Evolutionary conservation across 805 yeast genomes (phyloP), one percentile per base, ranked within the genome.

Genomic region (Cyberlindnera euphorbiiphila): DNA sequence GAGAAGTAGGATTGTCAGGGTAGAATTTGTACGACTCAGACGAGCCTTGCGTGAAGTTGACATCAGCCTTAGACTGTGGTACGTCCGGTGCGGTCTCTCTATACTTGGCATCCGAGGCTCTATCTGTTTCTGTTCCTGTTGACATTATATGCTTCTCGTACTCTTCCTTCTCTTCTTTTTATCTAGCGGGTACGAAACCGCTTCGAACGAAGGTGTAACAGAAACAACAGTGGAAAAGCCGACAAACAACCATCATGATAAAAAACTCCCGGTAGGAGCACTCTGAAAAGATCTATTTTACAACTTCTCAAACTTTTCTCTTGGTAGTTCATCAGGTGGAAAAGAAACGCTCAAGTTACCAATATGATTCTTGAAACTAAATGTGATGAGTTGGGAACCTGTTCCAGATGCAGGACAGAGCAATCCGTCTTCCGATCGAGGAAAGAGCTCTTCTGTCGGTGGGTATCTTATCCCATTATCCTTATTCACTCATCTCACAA

Each of bases 1-100:
- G 72, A 26, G 80, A 75, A 8, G 83, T 78, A 17, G 98, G 98
- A 37, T 79, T 78, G 48, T 93, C 98, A 1, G 98, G 98, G 53
- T 84, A 87, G 54, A 76, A 82, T 54, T 78, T 79, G 57, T 67
- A 72, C 14, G 75, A 65, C 4, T 77, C 77, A 54, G 37, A 56
- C 37, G 63, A 61, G 16, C 81, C 84, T 36, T 71, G 58, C 9
- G 81, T 69, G 47, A 81, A 83, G 46, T 74, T 71, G 3, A 78
- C 77, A 6, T 42, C 43, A 4, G 50, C 50, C 35, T 64, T 68
- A 28, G 69, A 68, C 34, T 60, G 43, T 33, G 49, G 50, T 13
- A 54, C 50, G 15, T 36, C 52, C 22, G 58, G 58, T 9, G 54
- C 53, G 0, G 48, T 17, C 7, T 37, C 37, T 26, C 46, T 53